Conservation (phyloP, 345 rosid species). For the Ceriops decandra region DNA sequence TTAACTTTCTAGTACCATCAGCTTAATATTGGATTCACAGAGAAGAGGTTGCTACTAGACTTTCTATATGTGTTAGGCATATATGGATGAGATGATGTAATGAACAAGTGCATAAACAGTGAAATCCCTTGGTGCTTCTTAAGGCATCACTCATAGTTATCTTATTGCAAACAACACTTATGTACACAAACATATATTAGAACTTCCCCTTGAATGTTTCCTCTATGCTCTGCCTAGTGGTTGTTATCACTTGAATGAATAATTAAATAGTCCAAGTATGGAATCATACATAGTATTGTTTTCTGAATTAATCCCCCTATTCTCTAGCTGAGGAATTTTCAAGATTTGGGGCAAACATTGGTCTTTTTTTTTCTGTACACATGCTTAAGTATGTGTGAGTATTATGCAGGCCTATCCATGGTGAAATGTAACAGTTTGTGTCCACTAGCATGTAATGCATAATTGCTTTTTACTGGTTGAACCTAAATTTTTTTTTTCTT, state of each 20-base stretch:
- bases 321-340: neutral
- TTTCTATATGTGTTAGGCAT: too few species aligned
- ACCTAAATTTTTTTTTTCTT: slow-evolving; percentile 5
- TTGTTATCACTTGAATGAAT: too few species aligned
- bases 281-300: neutral
- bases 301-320: neutral
- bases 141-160: neutral
- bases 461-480: neutral
- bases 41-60: too few species aligned
- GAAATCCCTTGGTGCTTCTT: neutral
- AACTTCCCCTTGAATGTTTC: neutral
- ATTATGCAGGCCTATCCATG: neutral
- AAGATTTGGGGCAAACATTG: neutral
- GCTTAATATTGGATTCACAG: too few species aligned
- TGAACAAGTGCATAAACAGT: too few species aligned
- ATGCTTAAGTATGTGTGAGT: neutral
- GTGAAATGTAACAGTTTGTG: neutral
- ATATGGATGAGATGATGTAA: too few species aligned
- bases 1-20: neutral
- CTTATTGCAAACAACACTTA: neutral
- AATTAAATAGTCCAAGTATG: neutral
- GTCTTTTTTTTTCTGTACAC: neutral
- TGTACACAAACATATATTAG: neutral
- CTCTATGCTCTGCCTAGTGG: neutral
- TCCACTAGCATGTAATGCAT: neutral